Base-by-base conservation (phyloP, 305 asterid species). In the Lippia alba region DNA sequence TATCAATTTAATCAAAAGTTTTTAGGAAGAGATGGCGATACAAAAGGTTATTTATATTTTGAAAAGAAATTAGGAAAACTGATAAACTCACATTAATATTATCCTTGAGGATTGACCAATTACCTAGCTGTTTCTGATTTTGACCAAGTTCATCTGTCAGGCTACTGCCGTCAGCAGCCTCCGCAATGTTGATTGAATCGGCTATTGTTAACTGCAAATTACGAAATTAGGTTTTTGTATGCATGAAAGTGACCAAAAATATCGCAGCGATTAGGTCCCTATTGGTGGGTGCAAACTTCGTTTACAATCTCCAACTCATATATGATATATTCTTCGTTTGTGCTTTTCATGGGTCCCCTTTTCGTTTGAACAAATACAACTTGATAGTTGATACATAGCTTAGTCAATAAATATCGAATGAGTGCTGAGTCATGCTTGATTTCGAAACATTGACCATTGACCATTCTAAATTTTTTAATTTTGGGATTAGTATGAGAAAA, bases 361-460 rank as follows among this genome's bases (percentile, higher is more conserved):
- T 6, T 67, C 40, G 56, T 34, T 12, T 16, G 34, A 63, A 10
- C 33, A 20, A 6, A 55, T 57, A 55, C 32, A 36, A 36, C 41
- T 8, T 36, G 41, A 24, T 24, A 24, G 41, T 32, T 67, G 41
- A 59, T 20, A 53, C 32, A 55, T 17, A 40, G 16, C 33, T 15
- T 69, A 69, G 62, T 61, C 71, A 41, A 61, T 60, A 33, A 57
- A 72, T 67, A 79, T 49, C 41, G 33, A 50, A 56, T 60, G 20
- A 41, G 19, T 49, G 64, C 18, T 11, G 56, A 72, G 70, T 63
- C 73, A 68, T 60, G 50, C 30, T 61, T 77, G 69, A 66, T 69
- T 66, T 34, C 18, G 71, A 69, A 66, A 40, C 34, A 18, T 32
- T 20, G 54, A 44, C 34, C 5, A 51, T 17, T 63, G 41, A 12